Percentiles rank a stretch among this genome's conserved stretches.
Conservation (phyloP, 805 yeast genomes). For the Starmerella etchellsii region DNA sequence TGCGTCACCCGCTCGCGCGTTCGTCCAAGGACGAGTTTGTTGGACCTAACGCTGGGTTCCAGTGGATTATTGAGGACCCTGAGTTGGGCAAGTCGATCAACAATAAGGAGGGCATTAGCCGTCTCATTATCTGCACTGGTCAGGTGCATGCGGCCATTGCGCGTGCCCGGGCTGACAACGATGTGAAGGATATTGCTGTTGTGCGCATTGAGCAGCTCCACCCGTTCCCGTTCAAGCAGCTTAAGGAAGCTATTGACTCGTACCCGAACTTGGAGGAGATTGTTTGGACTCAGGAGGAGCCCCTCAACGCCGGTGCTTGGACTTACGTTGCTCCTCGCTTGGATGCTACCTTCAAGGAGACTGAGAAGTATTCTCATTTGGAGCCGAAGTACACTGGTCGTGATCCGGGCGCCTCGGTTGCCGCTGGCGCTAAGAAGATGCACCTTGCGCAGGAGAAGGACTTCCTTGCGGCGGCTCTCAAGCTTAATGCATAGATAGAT, state of each 20-base stretch:
- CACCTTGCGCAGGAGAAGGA: conserved; percentile 81
- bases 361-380: conserved; percentile 49
- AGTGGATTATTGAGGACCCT: conserved; percentile 88
- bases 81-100: conserved; percentile 71
- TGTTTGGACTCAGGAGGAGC: conserved; percentile 98
- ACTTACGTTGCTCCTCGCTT: conserved; percentile 72
- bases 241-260: conserved; percentile 66
- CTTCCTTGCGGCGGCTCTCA: conserved; percentile 66
- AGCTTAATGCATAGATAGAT: conserved; percentile 1
- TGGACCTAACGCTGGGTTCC: conserved; percentile 75
- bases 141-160: conserved; percentile 89
- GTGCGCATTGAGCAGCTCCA: conserved; percentile 86
- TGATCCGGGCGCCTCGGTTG: conserved; percentile 95
- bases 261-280: conserved; percentile 78
- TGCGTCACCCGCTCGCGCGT: conserved; percentile 96
- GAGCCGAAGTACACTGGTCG: conserved; percentile 84
- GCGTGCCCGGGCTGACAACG: conserved; percentile 71
- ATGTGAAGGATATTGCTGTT: conserved; percentile 74
- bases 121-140: conserved; percentile 74
- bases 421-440: conserved; percentile 88
- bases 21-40: conserved; percentile 73
- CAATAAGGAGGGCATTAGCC: conserved; percentile 71
- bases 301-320: conserved; percentile 92
- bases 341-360: conserved; percentile 59
- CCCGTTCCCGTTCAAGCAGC: conserved; percentile 96